Evolutionary conservation across 2,329 filamentous ascomycete species (phyloP), one percentile per base, ranked within the genome.

Genomic region (Cladosporium sp.): DNA sequence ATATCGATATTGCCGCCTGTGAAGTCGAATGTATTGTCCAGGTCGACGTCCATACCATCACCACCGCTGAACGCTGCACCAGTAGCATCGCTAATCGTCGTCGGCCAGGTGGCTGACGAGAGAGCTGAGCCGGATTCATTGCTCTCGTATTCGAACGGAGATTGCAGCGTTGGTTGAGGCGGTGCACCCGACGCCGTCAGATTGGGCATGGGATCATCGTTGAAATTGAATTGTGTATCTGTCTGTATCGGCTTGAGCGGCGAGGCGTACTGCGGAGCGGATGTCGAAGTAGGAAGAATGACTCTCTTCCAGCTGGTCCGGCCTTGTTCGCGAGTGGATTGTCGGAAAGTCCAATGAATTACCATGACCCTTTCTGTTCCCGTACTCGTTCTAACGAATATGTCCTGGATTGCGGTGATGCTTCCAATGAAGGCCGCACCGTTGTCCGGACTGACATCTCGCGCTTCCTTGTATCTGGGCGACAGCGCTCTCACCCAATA

Each of bases 401-500:
- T 67, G 51, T 79, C 76, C 58, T 79, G 76, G 3, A 73, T 69
- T 3, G 75, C 77, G 1, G 71, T 76, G 42, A 79, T 69, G 3
- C 69, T 63, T 34, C 69, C 65, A 11, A 79, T 62, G 3, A 67
- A 66, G 3, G 67, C 63, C 2, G 67, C 63, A 1, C 76, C 73
- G 11, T 67, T 65, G 1, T 65, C 59, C 14, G 47, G 63, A n/a
- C 39, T 17, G 14, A 20, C 51, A 17, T 67, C 60, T 5, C 50
- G 55, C 5, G 61, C 58, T 30, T 62, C 60, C 47, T 55, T 61
- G 19, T 64, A 51, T 42, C 54, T 65, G 19, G 34, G 59, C 1
- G 62, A 66, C 61, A 78, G 70, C 36, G 69, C 70, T 12, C 65
- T 65, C 1, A 73, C 77, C 77, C 77, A 80, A 60, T 78, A 79